These are phyloP conservation scores for Lepidium sativum DNA, from an alignment of 345 rosid species.

Conservation along the genomic window DNA sequence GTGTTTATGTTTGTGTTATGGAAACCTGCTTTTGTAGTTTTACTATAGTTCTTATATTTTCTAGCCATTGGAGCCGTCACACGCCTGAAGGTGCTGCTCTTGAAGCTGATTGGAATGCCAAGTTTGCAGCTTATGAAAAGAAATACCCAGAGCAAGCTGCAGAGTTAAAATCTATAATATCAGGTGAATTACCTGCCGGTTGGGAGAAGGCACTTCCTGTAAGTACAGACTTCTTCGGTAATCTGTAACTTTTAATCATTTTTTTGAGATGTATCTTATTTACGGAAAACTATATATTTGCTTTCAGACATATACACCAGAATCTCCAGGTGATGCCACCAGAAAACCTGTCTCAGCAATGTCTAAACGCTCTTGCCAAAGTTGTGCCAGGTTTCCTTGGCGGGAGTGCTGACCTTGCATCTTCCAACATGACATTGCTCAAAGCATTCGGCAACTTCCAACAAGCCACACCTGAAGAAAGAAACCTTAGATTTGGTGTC, in stretches of 20 bases:
- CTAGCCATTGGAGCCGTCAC: conserved; percentile 97
- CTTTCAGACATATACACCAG: conserved; percentile 72
- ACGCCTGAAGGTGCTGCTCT: conserved; percentile 45
- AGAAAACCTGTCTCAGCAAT: conserved; percentile 74
- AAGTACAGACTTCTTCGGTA: conserved; percentile 23
- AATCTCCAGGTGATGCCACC: conserved; percentile 84
- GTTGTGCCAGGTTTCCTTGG: conserved; percentile 80
- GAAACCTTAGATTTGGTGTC: conserved; percentile 80
- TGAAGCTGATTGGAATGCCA: conserved; percentile 83
- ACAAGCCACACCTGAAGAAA: conserved; percentile 68
- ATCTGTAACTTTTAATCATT: background rate
- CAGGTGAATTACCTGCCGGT: conserved; percentile 72
- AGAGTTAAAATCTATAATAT: conserved; percentile 62
- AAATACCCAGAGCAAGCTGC: conserved; percentile 88
- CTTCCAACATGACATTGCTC: conserved; percentile 86
- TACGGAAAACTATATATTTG: background rate
- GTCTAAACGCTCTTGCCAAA: conserved; percentile 68
- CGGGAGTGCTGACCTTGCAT: conserved; percentile 91
- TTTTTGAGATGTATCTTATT: background rate
- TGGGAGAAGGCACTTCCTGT: conserved; percentile 94
- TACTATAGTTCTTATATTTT: background rate
- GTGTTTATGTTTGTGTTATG: background rate
- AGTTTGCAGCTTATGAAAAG: conserved; percentile 76
- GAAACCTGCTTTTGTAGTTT: background rate
- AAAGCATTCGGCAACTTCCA: conserved; percentile 80